Evolutionary conservation across 768 basidiomycete genomes (phyloP), one percentile per base, ranked within the genome.

Genomic region (Suillus hirtellus): DNA sequence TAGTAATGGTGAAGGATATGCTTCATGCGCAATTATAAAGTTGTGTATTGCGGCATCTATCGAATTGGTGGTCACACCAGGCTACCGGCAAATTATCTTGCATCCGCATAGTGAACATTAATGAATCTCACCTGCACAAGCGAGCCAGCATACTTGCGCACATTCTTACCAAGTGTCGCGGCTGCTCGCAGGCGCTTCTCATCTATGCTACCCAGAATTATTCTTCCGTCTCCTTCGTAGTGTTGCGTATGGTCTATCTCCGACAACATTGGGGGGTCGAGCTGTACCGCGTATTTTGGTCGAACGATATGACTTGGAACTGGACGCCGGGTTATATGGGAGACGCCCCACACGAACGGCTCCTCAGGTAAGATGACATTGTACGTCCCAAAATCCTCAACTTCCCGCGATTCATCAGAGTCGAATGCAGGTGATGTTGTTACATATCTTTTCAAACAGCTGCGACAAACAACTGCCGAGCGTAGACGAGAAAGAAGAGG

Each of bases 1-100:
- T 0, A 80, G 81, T 56, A 96, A 77, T 0, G 95, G 92, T 10
- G 94, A 95, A 0, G 95, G 95, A 73, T 96, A 97, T 8, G 93
- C 95, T 27, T 81, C 81, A 67, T 82, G 80, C 0, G 79, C 74
- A 44, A 92, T 66, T 63, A 95, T 89, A 64, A 84, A 87, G 7
- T 89, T 80, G 63, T 96, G 94, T 44, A 96, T 78, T 1, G 81
- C 79, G 14, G 79, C 76, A 72, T 97, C 94, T 58, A 97, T 88
- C 14, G 76, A 75, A 61, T 89, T 82, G 10, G 95, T 96, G 4
- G 93, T 95, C 10, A 83, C 74, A 14, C 88, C 89, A 40, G 83
- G 79, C 92, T 93, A 66, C 65, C 37, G 73, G 63, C 31, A 8
- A 42, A 54, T 12, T 19, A 42, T 34, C 14, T 31, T n/a, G 15